Conservation (phyloP, 305 asterid genomes). For the Petunia hybrid region DNA sequence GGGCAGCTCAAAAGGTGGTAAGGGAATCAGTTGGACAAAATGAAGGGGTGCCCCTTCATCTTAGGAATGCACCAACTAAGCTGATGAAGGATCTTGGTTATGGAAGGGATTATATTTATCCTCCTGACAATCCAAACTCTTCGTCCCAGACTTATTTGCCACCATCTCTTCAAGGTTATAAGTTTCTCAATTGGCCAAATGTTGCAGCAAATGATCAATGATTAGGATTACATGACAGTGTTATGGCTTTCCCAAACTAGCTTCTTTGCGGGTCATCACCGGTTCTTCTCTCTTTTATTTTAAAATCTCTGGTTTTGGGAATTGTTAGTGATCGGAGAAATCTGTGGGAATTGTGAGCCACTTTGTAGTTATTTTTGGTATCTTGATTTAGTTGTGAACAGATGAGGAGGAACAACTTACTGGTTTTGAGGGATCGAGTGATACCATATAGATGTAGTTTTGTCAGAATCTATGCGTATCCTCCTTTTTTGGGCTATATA, state of each 20-base stretch:
- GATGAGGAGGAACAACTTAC: neutral
- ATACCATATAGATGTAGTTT: too few relatives aligned
- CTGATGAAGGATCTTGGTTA: slow-evolving; percentile 86
- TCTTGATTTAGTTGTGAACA: neutral
- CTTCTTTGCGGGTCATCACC: slow-evolving; percentile 6
- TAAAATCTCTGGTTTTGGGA: neutral
- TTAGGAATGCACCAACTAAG: slow-evolving; percentile 93
- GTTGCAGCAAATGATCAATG: neutral
- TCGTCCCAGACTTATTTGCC: slow-evolving; percentile 69
- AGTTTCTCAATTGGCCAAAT: slow-evolving; percentile 72
- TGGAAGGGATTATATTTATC: slow-evolving; percentile 74
- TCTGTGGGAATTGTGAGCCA: neutral
- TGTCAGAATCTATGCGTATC: slow-evolving; percentile 22
- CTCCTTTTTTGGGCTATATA: neutral
- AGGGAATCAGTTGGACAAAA: slow-evolving; percentile 81
- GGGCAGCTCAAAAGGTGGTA: slow-evolving; percentile 63
- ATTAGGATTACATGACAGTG: neutral
- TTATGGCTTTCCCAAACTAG: neutral
- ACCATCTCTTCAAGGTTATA: slow-evolving; percentile 70
- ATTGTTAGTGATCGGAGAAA: neutral
- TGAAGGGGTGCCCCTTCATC: slow-evolving; percentile 79
- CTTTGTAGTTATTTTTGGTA: slow-evolving; percentile 1
- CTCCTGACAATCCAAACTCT: slow-evolving; percentile 66
- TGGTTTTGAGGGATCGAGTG: slow-evolving; percentile 11
- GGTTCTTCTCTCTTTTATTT: slow-evolving; percentile 18